These are phyloP conservation scores for Sugiyamaella lignohabitans DNA, from an alignment of 805 yeast species.

Conservation along the genomic window DNA sequence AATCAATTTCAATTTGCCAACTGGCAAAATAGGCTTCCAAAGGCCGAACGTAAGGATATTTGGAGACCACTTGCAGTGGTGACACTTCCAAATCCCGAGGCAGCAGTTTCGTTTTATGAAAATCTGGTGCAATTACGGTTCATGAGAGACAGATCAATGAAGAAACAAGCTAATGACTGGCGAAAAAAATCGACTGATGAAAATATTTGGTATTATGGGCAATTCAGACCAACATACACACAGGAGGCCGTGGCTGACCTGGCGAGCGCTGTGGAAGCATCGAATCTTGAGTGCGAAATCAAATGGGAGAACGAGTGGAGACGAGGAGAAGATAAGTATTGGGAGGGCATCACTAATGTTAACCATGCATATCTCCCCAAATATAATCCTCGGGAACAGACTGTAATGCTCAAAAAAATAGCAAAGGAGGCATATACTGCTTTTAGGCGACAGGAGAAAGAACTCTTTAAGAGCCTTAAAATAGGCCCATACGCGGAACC, in stretches of 20 bases:
- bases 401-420: slow-evolving; percentile 18
- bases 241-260: slow-evolving; percentile 91
- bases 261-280: slow-evolving; percentile 57
- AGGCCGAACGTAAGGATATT: slow-evolving; percentile 64
- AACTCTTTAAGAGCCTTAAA: neutral
- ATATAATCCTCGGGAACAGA: slow-evolving; percentile 21
- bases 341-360: slow-evolving; percentile 40
- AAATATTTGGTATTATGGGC: slow-evolving; percentile 79
- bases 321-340: slow-evolving; percentile 68
- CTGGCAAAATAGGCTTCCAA: slow-evolving; percentile 82
- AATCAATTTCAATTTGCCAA: slow-evolving; percentile 74
- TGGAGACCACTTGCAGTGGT: slow-evolving; percentile 92
- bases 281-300: slow-evolving; percentile 37
- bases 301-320: slow-evolving; percentile 88
- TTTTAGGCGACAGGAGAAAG: neutral
- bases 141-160: slow-evolving; percentile 58
- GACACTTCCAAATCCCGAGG: slow-evolving; percentile 50
- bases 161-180: slow-evolving; percentile 53
- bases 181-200: slow-evolving; percentile 71
- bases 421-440: slow-evolving; percentile 7
- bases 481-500: neutral
- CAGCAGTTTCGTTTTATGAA: slow-evolving; percentile 66
- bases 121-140: slow-evolving; percentile 68
- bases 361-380: slow-evolving; percentile 20
- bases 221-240: slow-evolving; percentile 81